Percentiles rank a stretch among this genome's conserved stretches.
phyloP scores from a whole-genome alignment of 1,284 basidiomycete genomes.

The Golubevia sp. region DNA sequence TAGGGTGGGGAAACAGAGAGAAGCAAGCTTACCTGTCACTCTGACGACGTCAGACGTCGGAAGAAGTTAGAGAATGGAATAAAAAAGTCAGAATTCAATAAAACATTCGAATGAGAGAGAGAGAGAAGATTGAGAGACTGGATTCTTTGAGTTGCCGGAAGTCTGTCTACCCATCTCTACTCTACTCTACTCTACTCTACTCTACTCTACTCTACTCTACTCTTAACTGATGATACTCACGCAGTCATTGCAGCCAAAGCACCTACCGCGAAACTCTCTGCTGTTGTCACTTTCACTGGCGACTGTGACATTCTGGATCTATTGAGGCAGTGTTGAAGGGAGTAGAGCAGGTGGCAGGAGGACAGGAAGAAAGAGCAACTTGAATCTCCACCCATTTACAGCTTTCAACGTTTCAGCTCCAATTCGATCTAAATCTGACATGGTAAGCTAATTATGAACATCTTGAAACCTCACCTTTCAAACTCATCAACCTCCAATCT shows the following conservation, averaged over 20 bases:
- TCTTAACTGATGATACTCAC: constrained; percentile 9
- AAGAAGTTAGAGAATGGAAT: neutral
- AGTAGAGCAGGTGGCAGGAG: too few relatives aligned
- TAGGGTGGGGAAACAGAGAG: neutral
- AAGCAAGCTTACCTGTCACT: neutral
- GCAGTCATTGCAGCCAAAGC: constrained; percentile 47
- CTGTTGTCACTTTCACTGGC: constrained; percentile 36
- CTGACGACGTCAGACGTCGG: neutral
- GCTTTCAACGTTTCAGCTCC: too few relatives aligned
- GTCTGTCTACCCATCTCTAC: neutral
- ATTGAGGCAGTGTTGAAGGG: too few relatives aligned
- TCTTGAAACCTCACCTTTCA: too few relatives aligned
- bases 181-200: neutral
- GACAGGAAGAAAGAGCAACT: too few relatives aligned
- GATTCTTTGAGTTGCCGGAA: neutral
- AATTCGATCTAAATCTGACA: too few relatives aligned
- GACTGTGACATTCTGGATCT: too few relatives aligned
- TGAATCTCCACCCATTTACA: too few relatives aligned
- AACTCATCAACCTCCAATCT: too few relatives aligned
- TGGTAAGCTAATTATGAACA: too few relatives aligned
- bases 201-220: too few relatives aligned
- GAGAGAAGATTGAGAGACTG: neutral
- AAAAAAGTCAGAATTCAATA: neutral
- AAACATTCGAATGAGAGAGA: neutral
- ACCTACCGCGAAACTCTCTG: constrained; percentile 34